phyloP scores from a whole-genome alignment of 2,329 filamentous ascomycete genomes.

The Chaetothyriales sp. region DNA sequence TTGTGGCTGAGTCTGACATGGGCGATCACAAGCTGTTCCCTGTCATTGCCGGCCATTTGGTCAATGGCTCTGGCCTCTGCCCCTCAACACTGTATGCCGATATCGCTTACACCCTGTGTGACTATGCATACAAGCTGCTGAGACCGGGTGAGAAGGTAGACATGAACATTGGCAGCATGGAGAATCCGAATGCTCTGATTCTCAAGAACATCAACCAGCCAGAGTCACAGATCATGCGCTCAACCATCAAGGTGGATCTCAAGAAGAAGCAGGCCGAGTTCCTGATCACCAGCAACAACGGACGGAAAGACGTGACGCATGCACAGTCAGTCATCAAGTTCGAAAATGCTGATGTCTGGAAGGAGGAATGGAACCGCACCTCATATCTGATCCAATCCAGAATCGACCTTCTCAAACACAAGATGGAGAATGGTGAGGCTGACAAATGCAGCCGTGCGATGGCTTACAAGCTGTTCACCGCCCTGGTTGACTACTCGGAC shows the following conservation, averaged over 20 bases:
- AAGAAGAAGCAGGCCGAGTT: slow-evolving; percentile 17
- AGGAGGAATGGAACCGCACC: slow-evolving; percentile 19
- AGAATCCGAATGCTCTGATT: slow-evolving; percentile 16
- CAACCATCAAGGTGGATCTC: slow-evolving; percentile 15
- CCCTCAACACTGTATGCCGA: slow-evolving; percentile 50
- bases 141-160: slow-evolving; percentile 16
- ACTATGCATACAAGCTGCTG: slow-evolving; percentile 33
- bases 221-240: slow-evolving; percentile 14
- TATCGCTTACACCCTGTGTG: slow-evolving; percentile 48
- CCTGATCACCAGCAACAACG: slow-evolving; percentile 14
- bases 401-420: slow-evolving; percentile 21
- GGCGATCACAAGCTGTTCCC: slow-evolving; percentile 47
- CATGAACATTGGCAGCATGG: slow-evolving; percentile 18
- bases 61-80: slow-evolving; percentile 52
- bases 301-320: slow-evolving; percentile 18
- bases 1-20: slow-evolving; percentile 53
- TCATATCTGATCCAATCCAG: slow-evolving; percentile 21
- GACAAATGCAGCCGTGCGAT: slow-evolving; percentile 21
- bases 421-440: slow-evolving; percentile 18
- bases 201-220: slow-evolving; percentile 18
- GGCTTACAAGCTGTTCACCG: slow-evolving; percentile 25
- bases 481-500: slow-evolving; percentile 22
- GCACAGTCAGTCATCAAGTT: slow-evolving; percentile 20
- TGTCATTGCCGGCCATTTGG: slow-evolving; percentile 49
- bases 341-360: slow-evolving; percentile 18